A percentile compares a stretch with the other conserved stretches of the same genome.
phyloP scores from a whole-genome alignment of 2,329 filamentous ascomycete genomes.

The Fusarium lyarnte region DNA sequence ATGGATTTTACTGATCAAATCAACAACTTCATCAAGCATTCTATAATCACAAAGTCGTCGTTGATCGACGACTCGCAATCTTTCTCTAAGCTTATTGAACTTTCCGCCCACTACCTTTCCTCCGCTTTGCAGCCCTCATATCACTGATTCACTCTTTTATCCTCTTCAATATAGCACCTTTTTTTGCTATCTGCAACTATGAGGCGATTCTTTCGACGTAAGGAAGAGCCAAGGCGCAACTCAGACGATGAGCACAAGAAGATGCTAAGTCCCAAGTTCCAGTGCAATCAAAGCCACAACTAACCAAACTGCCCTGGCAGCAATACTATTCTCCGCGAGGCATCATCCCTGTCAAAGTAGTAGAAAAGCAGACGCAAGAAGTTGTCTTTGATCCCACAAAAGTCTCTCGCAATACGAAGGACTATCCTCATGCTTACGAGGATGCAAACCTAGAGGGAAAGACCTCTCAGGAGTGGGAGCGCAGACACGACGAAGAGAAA shows the following conservation, averaged over 20 bases:
- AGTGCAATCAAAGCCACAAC: no score
- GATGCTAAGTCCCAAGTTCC: neutral
- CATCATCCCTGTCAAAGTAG: neutral
- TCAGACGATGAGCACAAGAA: conserved; percentile 4
- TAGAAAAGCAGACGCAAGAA: neutral
- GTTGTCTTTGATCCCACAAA: neutral
- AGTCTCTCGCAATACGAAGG: neutral
- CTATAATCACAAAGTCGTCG: neutral
- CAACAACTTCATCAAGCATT: neutral
- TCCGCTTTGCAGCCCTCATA: no score
- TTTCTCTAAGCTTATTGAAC: neutral
- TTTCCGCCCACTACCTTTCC: neutral
- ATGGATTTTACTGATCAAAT: neutral
- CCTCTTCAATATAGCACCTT: no score
- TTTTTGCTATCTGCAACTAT: neutral
- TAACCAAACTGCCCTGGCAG: neutral
- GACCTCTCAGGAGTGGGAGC: neutral
- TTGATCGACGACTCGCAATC: neutral
- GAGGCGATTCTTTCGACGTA: neutral
- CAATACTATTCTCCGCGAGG: conserved; percentile 7
- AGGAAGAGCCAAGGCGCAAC: neutral
- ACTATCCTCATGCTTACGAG: neutral
- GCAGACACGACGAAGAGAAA: neutral
- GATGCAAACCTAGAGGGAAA: neutral
- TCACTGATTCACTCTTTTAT: no score